Base-by-base conservation (phyloP, 345 rosid genomes). In the Arabidopsis thaliana region DNA sequence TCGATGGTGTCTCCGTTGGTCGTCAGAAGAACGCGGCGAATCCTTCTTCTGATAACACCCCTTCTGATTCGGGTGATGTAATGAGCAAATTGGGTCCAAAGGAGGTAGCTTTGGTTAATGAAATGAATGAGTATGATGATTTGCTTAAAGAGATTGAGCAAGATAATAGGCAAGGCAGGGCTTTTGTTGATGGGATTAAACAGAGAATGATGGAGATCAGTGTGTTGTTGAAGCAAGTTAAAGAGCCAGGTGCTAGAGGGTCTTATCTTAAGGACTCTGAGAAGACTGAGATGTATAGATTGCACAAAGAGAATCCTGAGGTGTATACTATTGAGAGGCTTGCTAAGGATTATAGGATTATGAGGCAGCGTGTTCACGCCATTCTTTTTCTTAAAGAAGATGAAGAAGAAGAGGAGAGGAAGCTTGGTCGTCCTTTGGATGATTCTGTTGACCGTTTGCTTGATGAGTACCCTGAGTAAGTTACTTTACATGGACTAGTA, bases 311-410 rank as follows among this genome's bases (percentile, higher is more conserved):
- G 81, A 84, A 90, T 73, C 98, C 96, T 1, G 98, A 87, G 78
- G 87, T 86, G 1, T 87, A 95, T 79, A 90, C 96, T 0, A 74
- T 92, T 67, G 91, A 88, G 82, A 87, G 75, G 81, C 89, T 92
- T 77, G 94, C 99, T 8, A 95, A 90, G 76, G 98, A 95, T 78
- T 95, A 83, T 62, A 89, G 96, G 85, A 84, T 95, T 36, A 89
- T 95, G 98, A 87, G 97, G 77, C 99, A 95, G 83, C 86, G 97
- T 73, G 97, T 95, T 66, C 96, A 92, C 61, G 97, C 98, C 6
- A 92, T 95, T 78, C 93, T 95, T 76, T 95, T 96, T 93, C 83
- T 92, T 71, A 95, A 95, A 73, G 88, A 95, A 75, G 82, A 85
- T 55, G 98, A 95, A 78, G 97, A 87, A 75, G 93, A 95, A 82